Base-by-base conservation (phyloP, 2,329 filamentous ascomycete genomes). In the Chaetomiaceae sp. region DNA sequence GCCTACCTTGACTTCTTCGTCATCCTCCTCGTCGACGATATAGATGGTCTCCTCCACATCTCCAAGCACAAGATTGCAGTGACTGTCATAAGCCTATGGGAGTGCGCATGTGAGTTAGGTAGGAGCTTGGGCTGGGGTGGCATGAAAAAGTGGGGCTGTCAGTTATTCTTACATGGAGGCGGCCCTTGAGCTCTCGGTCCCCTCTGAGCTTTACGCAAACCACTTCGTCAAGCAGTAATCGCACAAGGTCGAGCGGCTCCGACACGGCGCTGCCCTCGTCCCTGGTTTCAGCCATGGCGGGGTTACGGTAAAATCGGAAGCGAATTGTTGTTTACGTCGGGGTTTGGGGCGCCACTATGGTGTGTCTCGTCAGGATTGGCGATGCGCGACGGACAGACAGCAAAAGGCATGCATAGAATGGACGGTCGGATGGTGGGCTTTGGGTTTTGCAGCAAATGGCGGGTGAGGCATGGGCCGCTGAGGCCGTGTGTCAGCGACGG, bases 41-140 rank as follows among this genome's bases (percentile, higher is more conserved):
- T 96, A 99, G 61, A 99, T 90, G 6, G 92, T 97, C 77, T 99
- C 94, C 67, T 96, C 90, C 4, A 97, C 94, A 61, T 99, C 94
- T 50, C 94, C 92, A 5, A 99, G 79, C 5, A 99, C 90, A 40
- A 99, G 74, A 67, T 99, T 99, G 80, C 95, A 99, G 71, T 99
- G 94, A 66, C 90, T 96, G 69, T 99, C 94, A 69, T 99, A 99
- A 51, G 94, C 94, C 94, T 99, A 30, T 11, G 32, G 11, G 30
- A 43, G n/a, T 30, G 10, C 30, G 20, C 7, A 13, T 45, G 54
- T 55, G 10, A 53, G 25, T 54, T 14, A n/a, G n/a, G n/a, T n/a
- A n/a, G 45, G 41, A 38, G 30, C 2, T 32, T 21, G 27, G 29
- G 37, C 27, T 50, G 38, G 43, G 36, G 25, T 5, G 25, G 25